Base-by-base conservation (phyloP, 163 green algal species). In the Chloromonas sp. region DNA sequence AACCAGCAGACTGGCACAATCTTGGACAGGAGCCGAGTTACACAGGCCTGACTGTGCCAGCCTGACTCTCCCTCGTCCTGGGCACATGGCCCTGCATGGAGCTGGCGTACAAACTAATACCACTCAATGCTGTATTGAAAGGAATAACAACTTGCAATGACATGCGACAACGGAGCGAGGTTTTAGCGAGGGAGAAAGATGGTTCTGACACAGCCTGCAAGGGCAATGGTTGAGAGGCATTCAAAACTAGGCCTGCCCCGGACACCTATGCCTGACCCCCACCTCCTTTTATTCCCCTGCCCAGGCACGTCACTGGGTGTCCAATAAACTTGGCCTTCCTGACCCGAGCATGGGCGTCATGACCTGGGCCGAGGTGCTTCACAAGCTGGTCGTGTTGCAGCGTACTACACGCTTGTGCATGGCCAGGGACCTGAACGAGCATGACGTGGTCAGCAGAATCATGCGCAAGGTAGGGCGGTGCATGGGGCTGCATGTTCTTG, bases 331-430 rank as follows among this genome's bases (percentile, higher is more conserved):
- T 83, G 95, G 94, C 66, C 86, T 96, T 70, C 91, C 82, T 36
- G 93, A 98, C n/a, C 88, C 90, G 61, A 92, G 98, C 87, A 88
- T 91, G 82, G 71, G 0, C 14, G 95, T 93, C 5, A 91, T 98
- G 78, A 95, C 92, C 13, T 99, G 97, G 97, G 92, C 94, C 0
- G 96, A 98, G 86, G 85, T 99, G 71, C 87, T 96, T 60, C 86
- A 94, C 82, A 88, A 94, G 2, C 85, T 99, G 66, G 96, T 98
- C 88, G 87, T 94, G 86, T 87, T 96, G 13, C 97, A 99, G 89
- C 86, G 89, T 8, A 93, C 82, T 0, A 94, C 90, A 14, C 89
- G 94, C 60, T 90, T 98, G 83, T 98, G 95, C 89, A 89, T 96
- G 60, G 70, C 86, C 58, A 89, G 90, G 1, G 94, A 97, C 80